These are phyloP conservation scores for Miscanthus sacchariflorus DNA, from an alignment of 202 grass and related monocot genomes.

Conservation along the genomic window DNA sequence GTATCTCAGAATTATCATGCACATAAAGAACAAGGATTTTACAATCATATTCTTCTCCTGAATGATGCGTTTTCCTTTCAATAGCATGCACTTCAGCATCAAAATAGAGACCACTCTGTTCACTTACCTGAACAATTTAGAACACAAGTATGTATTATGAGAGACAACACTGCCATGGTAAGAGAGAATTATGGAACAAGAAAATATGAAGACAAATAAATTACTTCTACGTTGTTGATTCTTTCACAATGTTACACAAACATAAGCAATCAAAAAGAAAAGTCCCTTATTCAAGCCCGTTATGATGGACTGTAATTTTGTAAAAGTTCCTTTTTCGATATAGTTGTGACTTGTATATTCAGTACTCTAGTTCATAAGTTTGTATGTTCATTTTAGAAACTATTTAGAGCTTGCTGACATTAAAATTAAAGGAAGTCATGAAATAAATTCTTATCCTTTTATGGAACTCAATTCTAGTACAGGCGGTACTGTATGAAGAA, in stretches of 20 bases:
- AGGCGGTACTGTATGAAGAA: neutral
- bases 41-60: neutral
- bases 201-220: neutral
- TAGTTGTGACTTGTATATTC: too few species aligned
- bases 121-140: constrained; percentile 57
- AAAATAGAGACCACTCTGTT: constrained; percentile 42
- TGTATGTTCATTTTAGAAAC: neutral
- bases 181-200: neutral
- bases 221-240: neutral
- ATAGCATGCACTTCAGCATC: neutral
- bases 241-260: neutral
- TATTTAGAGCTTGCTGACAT: neutral
- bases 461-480: neutral
- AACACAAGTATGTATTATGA: constrained; percentile 34
- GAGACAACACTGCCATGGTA: neutral
- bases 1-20: constrained; percentile 20
- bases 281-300: neutral
- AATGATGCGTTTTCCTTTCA: neutral
- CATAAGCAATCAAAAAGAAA: neutral
- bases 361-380: neutral
- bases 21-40: neutral
- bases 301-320: neutral
- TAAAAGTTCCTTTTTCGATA: neutral
- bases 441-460: neutral
- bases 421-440: neutral